Percentiles rank a stretch among this genome's conserved stretches.
phyloP scores from a whole-genome alignment of 2,329 filamentous ascomycete species.

The Colletotrichum chlorophyti region DNA sequence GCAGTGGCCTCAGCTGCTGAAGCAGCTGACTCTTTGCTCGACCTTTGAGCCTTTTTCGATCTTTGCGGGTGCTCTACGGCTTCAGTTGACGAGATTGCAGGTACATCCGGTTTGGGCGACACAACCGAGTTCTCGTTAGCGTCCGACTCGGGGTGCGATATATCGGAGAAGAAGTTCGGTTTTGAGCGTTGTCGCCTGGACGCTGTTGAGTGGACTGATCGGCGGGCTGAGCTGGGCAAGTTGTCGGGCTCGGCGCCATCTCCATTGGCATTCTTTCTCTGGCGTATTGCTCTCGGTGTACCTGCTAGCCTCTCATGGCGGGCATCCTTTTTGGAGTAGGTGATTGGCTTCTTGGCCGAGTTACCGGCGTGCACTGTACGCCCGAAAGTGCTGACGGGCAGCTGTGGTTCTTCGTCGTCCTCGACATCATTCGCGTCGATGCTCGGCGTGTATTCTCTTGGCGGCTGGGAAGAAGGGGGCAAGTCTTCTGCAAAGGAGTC shows the following conservation, averaged over 20 bases:
- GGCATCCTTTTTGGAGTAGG: conserved; percentile 43
- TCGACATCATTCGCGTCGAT: conserved; percentile 33
- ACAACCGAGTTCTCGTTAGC: conserved; percentile 25
- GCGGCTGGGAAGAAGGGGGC: conserved; percentile 19
- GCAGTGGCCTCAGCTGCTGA: too few species aligned
- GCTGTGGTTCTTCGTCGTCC: conserved; percentile 28
- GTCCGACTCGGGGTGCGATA: conserved; percentile 30
- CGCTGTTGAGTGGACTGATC: conserved; percentile 40
- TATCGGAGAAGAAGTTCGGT: conserved; percentile 50
- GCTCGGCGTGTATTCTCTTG: conserved; percentile 5
- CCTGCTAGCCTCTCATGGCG: conserved; percentile 34
- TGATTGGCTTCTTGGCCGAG: conserved; percentile 36
- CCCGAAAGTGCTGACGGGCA: not conserved
- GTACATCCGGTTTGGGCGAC: conserved; percentile 20
- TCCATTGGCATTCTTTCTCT: conserved; percentile 1
- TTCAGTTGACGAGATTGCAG: too few species aligned
- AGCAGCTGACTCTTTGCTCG: too few species aligned
- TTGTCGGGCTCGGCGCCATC: conserved; percentile 27
- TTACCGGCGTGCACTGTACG: not conserved
- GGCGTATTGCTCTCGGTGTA: conserved; percentile 2
- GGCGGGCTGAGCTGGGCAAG: conserved; percentile 14
- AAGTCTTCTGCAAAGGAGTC: conserved; percentile 5
- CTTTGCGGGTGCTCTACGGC: too few species aligned
- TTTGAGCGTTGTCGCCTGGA: conserved; percentile 48
- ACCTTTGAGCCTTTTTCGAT: too few species aligned